A percentile compares a stretch with the other conserved stretches of the same genome.
Conservation (phyloP, 2,329 filamentous ascomycete species). For the Beauveria caledonica region DNA sequence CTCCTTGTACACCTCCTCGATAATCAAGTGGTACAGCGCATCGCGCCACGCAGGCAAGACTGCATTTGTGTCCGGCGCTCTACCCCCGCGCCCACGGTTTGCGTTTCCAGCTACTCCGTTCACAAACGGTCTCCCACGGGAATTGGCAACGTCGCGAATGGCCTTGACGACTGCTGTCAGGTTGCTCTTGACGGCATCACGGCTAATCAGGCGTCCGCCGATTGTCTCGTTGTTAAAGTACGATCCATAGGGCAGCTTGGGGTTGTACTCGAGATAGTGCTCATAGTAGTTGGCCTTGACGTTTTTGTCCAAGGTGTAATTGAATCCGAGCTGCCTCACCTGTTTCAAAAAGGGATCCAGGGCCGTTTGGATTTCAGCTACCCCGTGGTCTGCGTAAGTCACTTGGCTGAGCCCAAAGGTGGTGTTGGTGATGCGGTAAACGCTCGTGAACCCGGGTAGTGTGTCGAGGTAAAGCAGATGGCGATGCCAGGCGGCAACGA, state of each 20-base stretch:
- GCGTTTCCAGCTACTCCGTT: background rate
- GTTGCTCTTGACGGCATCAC: conserved; percentile 19
- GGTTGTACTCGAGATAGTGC: conserved; percentile 14
- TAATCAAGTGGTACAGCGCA: background rate
- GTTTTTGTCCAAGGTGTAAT: conserved; percentile 23
- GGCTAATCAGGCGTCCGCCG: conserved; percentile 36
- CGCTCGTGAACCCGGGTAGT: background rate
- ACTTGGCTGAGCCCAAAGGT: background rate
- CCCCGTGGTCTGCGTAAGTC: background rate
- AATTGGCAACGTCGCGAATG: conserved; percentile 19
- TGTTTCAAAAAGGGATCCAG: background rate
- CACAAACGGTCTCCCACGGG: background rate
- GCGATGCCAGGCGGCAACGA: conserved; percentile 25
- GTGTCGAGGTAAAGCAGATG: conserved; percentile 23
- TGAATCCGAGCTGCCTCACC: background rate
- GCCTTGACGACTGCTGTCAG: background rate
- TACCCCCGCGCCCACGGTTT: background rate
- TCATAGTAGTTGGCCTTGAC: conserved; percentile 36
- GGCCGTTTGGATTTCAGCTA: background rate
- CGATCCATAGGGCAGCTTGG: background rate
- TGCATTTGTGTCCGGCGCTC: background rate
- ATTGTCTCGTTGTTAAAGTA: conserved; percentile 26
- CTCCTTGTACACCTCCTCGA: background rate
- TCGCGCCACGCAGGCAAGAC: background rate
- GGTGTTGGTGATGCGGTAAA: background rate